Conservation (phyloP, 139 green algal genomes). For the Picochlorum sp. region DNA sequence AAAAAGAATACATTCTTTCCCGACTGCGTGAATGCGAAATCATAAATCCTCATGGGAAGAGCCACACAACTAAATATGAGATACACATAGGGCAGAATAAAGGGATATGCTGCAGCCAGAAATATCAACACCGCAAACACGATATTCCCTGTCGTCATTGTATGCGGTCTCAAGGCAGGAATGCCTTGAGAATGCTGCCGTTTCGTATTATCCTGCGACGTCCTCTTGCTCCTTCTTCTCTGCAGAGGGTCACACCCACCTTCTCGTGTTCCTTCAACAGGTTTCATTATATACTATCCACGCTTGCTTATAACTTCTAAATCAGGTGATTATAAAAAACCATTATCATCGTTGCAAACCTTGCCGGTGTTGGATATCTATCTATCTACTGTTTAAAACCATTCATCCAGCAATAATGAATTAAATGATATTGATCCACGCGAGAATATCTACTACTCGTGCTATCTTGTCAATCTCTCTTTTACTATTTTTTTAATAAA, state of each 20-base stretch:
- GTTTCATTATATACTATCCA: too few relatives aligned
- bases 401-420: too few relatives aligned
- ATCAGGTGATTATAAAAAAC: too few relatives aligned
- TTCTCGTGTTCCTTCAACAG: too few relatives aligned
- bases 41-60: constrained; percentile 30
- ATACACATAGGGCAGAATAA: constrained; percentile 31
- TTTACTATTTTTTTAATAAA: too few relatives aligned
- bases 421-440: too few relatives aligned
- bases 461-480: too few relatives aligned
- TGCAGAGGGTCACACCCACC: not conserved
- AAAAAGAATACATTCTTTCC: constrained; percentile 33
- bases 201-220: not conserved
- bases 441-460: too few relatives aligned
- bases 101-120: constrained; percentile 18
- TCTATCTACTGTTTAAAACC: too few relatives aligned
- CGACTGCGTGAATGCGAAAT: constrained; percentile 20
- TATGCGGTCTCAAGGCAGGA: not conserved
- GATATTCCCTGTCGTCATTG: not conserved
- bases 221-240: not conserved
- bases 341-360: too few relatives aligned
- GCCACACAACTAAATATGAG: constrained; percentile 30
- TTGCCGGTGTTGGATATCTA: too few relatives aligned
- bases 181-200: not conserved
- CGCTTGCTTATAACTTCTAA: too few relatives aligned
- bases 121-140: constrained; percentile 31